Base-by-base conservation (phyloP, 225 moss, liverwort and hornwort genomes). In the Bryoerythrophyllum caledonicum region DNA sequence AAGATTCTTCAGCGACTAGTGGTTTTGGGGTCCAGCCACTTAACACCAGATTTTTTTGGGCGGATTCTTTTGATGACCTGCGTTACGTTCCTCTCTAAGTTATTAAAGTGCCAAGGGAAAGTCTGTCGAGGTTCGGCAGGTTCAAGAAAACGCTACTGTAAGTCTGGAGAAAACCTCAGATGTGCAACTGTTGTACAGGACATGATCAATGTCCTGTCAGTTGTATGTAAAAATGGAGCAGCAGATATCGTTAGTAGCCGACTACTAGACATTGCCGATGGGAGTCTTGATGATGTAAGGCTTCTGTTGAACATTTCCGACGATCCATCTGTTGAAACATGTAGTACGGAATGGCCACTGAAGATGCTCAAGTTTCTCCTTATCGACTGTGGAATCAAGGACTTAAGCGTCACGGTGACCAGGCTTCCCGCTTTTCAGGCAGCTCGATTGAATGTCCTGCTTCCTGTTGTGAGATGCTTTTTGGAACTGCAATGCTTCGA, bases 341-440 rank as follows among this genome's bases (percentile, higher is more conserved):
- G n/a, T n/a, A 74, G 70, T 61, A 40, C 59, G 11, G 83, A 81
- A 73, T 87, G 86, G 86, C 81, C 86, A 2, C 66, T 87, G 73
- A 84, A 84, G 73, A 81, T 84, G 86, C 78, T 87, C 65, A 83
- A 69, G 76, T 87, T 83, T 76, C 66, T 87, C 56, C 86, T 87
- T 25, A 26, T 81, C 63, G 86, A 87, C 60, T 87, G 86, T 84
- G 83, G 86, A 21, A 79, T 87, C 73, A 83, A 81, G 75, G 70
- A 81, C 61, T 70, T 87, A 41, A 84, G 86, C 62, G 66, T 76
- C 34, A 81, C 76, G 30, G 86, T 87, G 17, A 87, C 83, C 20
- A 81, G 78, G 56, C 86, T 87, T 56, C 76, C 86, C 27, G 81
- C 79, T 15, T 87, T 83, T 76, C 86, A 87, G 81, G 86, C 86